Percentiles rank a stretch among this genome's conserved stretches.
Conservation (phyloP, 345 rosid genomes). For the Dimocarpus longan region DNA sequence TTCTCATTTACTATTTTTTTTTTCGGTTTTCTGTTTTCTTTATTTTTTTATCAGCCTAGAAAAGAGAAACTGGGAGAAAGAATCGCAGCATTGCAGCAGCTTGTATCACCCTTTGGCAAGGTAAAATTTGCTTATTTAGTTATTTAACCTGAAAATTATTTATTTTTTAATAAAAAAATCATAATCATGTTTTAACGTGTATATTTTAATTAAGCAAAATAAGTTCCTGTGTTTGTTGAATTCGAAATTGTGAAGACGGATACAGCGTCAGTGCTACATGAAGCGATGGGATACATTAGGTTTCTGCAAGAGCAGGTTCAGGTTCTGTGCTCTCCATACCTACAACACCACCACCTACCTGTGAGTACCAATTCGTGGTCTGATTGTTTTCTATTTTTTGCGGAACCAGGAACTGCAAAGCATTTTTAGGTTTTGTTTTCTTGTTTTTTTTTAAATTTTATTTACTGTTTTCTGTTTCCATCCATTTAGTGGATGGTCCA, state of each 20-base stretch:
- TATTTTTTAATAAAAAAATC: no score
- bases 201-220: not conserved
- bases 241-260: constrained; percentile 66
- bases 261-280: constrained; percentile 90
- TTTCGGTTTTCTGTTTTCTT: not conserved
- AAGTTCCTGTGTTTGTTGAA: constrained; percentile 1
- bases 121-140: constrained; percentile 23
- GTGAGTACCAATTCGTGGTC: constrained; percentile 29
- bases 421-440: not conserved
- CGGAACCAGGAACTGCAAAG: not conserved
- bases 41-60: constrained; percentile 38
- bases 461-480: not conserved
- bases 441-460: not conserved
- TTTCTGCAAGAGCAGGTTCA: constrained; percentile 93
- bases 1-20: not conserved
- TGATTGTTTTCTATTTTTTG: not conserved
- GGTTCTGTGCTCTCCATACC: constrained; percentile 83
- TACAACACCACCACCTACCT: constrained; percentile 50
- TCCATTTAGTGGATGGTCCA: not conserved
- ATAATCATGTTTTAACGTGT: not conserved
- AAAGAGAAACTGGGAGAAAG: constrained; percentile 83
- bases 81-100: constrained; percentile 74
- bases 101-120: constrained; percentile 96
- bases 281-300: constrained; percentile 96
- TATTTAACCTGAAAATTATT: not conserved